Base-by-base conservation (phyloP, 164 flowering plant genomes). In the Liquidambar formosana region DNA sequence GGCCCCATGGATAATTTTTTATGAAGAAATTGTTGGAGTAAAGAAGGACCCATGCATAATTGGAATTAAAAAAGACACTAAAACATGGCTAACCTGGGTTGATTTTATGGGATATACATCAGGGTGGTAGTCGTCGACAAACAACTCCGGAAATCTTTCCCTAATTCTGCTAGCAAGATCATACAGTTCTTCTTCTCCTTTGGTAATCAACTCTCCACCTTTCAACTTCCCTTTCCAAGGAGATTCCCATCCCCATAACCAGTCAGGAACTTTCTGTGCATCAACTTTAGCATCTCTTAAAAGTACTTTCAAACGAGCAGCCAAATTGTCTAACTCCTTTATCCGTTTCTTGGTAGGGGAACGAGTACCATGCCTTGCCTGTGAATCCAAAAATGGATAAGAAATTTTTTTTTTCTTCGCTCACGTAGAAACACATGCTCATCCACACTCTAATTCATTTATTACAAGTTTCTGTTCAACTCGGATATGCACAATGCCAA, bases 351-450 rank as follows among this genome's bases (percentile, higher is more conserved):
- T 93, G 26, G 98, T 93, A 41, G 99, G 99, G 51, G 96, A 76
- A 60, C 99, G 93, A 22, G 98, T 93, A 64, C 98, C 99, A 80
- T 93, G 98, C 80, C 98, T 88, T 64, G 98, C 95, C 99, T 93
- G 73, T 25, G 21, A 58, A 71, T 4, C 3, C 59, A 45, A 66
- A 63, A 51, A 11, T 49, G 21, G 26, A 57, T 33, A 11, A 22
- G 33, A 10, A 63, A 16, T 9, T 47, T 27, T 25, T 28, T 41
- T 33, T 33, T 33, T 33, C 45, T 0, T 60, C 16, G 13, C 11
- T 22, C 13, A 11, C 11, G 41, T 2, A 33, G 41, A 33, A 33
- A 33, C 41, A 33, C 41, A 33, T 33, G 41, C 41, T 33, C 2
- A 33, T 33, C 41, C 41, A 6, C 41, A 33, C 41, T 2, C 6